Percentiles rank a stretch among this genome's conserved stretches.
Conservation (phyloP, 2,329 filamentous ascomycete species). For the Coniella lustricola region DNA sequence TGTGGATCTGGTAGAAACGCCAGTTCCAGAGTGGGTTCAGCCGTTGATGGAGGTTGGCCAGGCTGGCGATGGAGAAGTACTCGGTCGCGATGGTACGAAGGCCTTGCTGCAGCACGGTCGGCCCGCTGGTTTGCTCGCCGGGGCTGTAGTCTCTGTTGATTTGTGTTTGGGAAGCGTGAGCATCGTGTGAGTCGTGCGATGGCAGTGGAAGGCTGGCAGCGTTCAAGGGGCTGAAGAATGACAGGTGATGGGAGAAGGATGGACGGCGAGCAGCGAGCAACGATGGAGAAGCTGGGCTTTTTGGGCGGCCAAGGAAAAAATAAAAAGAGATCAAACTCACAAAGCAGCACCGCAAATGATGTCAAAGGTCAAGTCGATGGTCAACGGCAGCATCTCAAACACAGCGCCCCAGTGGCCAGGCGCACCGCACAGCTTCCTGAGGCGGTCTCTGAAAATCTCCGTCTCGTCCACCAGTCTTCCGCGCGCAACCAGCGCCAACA, state of each 20-base stretch:
- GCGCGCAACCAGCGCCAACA: background rate
- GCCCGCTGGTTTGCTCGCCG: constrained; percentile 5
- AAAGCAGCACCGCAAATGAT: constrained; percentile 9
- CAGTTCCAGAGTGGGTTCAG: constrained; percentile 8
- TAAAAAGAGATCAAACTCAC: background rate
- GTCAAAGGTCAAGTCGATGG: constrained; percentile 11
- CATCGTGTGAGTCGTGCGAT: too few species aligned
- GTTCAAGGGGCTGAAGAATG: too few species aligned
- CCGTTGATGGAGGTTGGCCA: constrained; percentile 3
- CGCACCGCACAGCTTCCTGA: background rate
- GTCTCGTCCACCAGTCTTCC: constrained; percentile 7
- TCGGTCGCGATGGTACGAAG: background rate
- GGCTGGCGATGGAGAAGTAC: constrained; percentile 1
- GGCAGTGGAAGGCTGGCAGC: too few species aligned
- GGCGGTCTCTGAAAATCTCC: background rate
- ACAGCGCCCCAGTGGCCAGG: background rate
- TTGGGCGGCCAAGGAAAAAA: background rate
- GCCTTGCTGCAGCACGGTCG: constrained; percentile 7
- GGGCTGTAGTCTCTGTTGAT: constrained; percentile 10
- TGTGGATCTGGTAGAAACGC: background rate
- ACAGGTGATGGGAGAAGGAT: too few species aligned
- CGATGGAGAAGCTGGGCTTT: too few species aligned
- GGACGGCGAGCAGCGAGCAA: too few species aligned
- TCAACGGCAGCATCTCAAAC: constrained; percentile 5
- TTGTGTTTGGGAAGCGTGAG: too few species aligned